Evolutionary conservation across 2,329 filamentous ascomycete species (phyloP).

Genomic region (Myotisia sp.): DNA sequence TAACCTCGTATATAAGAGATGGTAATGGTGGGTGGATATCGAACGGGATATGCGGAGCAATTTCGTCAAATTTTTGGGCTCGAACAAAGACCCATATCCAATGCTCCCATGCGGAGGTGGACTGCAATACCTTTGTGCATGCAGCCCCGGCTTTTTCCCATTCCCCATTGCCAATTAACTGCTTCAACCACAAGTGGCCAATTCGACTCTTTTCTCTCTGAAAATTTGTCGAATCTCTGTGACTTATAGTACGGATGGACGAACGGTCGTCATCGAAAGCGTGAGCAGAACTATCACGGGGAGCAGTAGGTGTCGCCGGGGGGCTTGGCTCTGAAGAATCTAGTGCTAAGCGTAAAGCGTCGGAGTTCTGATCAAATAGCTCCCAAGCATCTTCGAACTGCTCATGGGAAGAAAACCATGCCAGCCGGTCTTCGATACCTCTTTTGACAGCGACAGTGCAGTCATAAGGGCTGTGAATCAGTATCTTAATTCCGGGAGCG

Average conservation of each 20-base stretch:
- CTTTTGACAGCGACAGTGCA: conserved; percentile 84
- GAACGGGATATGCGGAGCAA: conserved; percentile 67
- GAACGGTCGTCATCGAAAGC: background rate
- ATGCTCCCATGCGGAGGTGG: conserved; percentile 75
- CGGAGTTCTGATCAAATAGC: conserved; percentile 74
- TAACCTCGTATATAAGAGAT: conserved; percentile 70
- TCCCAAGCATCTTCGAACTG: conserved; percentile 80
- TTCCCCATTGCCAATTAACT: conserved; percentile 58
- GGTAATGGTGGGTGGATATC: conserved; percentile 67
- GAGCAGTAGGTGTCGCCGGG: conserved; percentile 22
- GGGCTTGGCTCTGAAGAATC: conserved; percentile 23
- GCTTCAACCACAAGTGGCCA: conserved; percentile 84
- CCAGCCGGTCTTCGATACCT: conserved; percentile 69
- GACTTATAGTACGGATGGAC: conserved; percentile 1
- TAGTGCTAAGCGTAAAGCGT: conserved; percentile 32
- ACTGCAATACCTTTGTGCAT: conserved; percentile 68
- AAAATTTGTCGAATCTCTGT: conserved; percentile 42
- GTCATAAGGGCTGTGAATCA: conserved; percentile 92
- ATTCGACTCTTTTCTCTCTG: conserved; percentile 83
- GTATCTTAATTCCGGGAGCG: conserved; percentile 59
- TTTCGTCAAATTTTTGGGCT: conserved; percentile 75
- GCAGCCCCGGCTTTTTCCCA: conserved; percentile 69
- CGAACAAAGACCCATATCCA: conserved; percentile 90
- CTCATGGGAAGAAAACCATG: conserved; percentile 70
- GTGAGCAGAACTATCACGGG: conserved; percentile 46